phyloP scores from a whole-genome alignment of 345 rosid species.

The Mangifera indica region DNA sequence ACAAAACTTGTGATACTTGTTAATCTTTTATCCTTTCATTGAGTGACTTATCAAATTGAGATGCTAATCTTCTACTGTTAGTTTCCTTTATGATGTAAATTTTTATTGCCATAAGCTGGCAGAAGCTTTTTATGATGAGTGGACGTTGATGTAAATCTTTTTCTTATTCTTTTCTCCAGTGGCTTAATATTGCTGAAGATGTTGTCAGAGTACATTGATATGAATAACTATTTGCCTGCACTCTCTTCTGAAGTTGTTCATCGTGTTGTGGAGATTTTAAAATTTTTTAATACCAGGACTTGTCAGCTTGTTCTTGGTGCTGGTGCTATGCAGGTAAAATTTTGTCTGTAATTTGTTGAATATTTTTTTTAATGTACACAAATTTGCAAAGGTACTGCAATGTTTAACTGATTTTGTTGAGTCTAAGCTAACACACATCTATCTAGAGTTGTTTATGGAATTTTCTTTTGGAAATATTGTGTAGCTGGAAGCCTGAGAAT shows the following conservation, averaged over 20 bases:
- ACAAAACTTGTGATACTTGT: not conserved
- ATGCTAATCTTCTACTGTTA: not conserved
- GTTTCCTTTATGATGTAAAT: slow-evolving; percentile 3
- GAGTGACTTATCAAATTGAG: slow-evolving; percentile 3
- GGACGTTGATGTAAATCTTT: slow-evolving; percentile 22
- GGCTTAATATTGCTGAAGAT: slow-evolving; percentile 96
- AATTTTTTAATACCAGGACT: slow-evolving; percentile 91
- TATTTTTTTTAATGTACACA: not conserved
- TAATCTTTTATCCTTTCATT: slow-evolving; percentile 1
- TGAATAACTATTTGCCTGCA: slow-evolving; percentile 74
- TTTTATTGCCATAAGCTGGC: not conserved
- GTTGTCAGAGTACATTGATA: slow-evolving; percentile 95
- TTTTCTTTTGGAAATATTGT: not conserved
- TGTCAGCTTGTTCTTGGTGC: slow-evolving; percentile 99
- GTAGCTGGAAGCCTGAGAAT: not conserved
- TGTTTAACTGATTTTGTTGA: not conserved
- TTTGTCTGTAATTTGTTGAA: not conserved
- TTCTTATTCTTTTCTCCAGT: slow-evolving; percentile 45
- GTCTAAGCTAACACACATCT: not conserved
- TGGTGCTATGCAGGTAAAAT: slow-evolving; percentile 93
- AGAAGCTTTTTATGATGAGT: not conserved
- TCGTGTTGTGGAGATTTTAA: slow-evolving; percentile 88
- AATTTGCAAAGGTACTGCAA: slow-evolving; percentile 2
- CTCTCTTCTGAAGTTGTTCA: slow-evolving; percentile 87
- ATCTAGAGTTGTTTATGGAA: not conserved